These are phyloP conservation scores for Biscogniauxia marginata DNA, from an alignment of 2,329 filamentous ascomycete species.

Conservation along the genomic window DNA sequence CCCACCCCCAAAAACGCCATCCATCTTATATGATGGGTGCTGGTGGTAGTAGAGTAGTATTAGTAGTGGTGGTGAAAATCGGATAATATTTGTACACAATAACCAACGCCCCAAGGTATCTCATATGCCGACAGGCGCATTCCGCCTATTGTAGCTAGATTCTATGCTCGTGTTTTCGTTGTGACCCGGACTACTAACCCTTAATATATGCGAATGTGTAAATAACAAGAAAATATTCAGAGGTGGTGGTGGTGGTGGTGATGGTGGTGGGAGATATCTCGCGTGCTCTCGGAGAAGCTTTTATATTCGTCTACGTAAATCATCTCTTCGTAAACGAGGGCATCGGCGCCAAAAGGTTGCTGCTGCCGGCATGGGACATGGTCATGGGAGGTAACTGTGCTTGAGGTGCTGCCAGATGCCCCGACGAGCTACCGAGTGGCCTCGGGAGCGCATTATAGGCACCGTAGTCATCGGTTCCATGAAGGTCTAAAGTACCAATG, in stretches of 20 bases:
- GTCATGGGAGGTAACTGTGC: conserved; percentile 29
- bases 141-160: neutral
- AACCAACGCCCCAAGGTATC: neutral
- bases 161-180: neutral
- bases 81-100: neutral
- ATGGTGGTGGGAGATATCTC: conserved; percentile 2
- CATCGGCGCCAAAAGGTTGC: conserved; percentile 22
- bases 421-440: conserved; percentile 24
- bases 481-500: conserved; percentile 50
- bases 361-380: conserved; percentile 19
- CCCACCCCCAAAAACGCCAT: neutral
- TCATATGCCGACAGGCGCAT: neutral
- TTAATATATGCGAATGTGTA: neutral
- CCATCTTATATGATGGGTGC: neutral
- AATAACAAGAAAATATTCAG: conserved; percentile 4
- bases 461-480: conserved; percentile 25
- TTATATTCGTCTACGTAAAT: conserved; percentile 4
- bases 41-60: neutral
- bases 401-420: conserved; percentile 23
- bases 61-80: neutral
- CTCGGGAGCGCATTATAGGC: conserved; percentile 21
- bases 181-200: neutral
- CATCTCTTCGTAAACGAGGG: conserved; percentile 27
- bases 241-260: neutral
- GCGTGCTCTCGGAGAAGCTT: neutral